Base-by-base conservation (phyloP, 2,329 filamentous ascomycete genomes). In the Arthrobotrys pseudoclavata region DNA sequence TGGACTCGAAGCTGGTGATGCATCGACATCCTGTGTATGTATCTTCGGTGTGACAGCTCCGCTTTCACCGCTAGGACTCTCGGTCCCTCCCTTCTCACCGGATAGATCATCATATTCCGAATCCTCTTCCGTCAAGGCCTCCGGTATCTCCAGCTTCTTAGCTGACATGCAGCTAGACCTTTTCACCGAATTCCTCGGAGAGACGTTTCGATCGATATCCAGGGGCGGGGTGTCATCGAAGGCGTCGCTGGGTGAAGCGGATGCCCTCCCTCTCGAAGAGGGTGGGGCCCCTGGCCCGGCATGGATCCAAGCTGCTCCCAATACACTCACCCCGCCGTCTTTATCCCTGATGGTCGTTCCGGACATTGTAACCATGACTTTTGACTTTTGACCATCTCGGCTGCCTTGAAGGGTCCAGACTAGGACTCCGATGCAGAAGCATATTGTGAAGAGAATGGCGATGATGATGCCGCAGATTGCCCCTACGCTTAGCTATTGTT, bases 321-420 rank as follows among this genome's bases (percentile, higher is more conserved):
- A 9, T 10, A 76, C 37, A 15, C 48, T 45, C 13, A 40, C 40
- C 5, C 26, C 34, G 13, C 71, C 71, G n/a, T 76, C 53, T 15
- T 31, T 40, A n/a, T 63, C 34, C 6, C 62, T 64, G 34, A 76
- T 66, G 0, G 71, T 76, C 0, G 71, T 76, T 9, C 71, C 71
- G 13, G 63, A n/a, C 71, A 76, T 76, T 15, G 71, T 76, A 12
- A 76, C 61, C 71, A 76, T 76, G 0, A 57, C 47, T n/a, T 64
- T 57, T 20, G 71, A 62, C 12, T 61, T 53, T 20, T 50, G 37
- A 13, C 42, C 48, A 26, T 31, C 24, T 9, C 60, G 55, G 10
- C 64, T 57, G 7, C 47, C 47, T 29, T 67, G 63, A 10, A 76
- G 64, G 18, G 40, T 37, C 18, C 67, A 29, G 24, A 45, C n/a